A percentile compares a stretch with the other conserved stretches of the same genome.
Conservation (phyloP, 2,329 filamentous ascomycete species). For the Bipolaris zeicola region DNA sequence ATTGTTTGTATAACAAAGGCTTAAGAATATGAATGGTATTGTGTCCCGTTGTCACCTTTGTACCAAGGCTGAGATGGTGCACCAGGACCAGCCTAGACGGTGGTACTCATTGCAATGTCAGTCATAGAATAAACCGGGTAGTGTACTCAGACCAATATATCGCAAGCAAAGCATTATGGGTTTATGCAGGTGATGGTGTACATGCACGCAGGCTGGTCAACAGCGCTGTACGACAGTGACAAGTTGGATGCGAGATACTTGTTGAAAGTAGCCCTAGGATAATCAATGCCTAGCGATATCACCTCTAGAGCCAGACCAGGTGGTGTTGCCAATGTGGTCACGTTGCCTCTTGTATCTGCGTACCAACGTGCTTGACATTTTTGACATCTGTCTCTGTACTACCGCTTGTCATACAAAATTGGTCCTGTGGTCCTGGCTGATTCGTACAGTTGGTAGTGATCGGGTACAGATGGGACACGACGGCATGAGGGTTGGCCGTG, state of each 20-base stretch:
- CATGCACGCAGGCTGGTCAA: background rate
- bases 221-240: conserved; percentile 2
- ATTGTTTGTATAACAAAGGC: background rate
- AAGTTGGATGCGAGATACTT: background rate
- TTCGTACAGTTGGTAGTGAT: conserved; percentile 1
- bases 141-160: background rate
- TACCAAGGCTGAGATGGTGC: background rate
- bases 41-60: conserved; percentile 1
- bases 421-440: conserved; percentile 1
- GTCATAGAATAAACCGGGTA: background rate
- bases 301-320: background rate
- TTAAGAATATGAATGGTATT: background rate
- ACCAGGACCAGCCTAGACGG: background rate
- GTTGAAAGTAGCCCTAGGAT: background rate
- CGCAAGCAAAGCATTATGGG: background rate
- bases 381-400: conserved; percentile 1
- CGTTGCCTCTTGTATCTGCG: background rate
- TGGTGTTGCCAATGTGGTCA: background rate
- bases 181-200: background rate
- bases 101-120: background rate
- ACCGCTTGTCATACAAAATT: conserved; percentile 5
- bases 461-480: background rate
- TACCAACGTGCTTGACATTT: conserved; percentile 17
- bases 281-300: background rate
- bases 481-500: background rate